A percentile compares a stretch with the other conserved stretches of the same genome.
These are phyloP conservation scores for Houttuynia cordata DNA, from an alignment of 164 flowering plant species.

Conservation along the genomic window DNA sequence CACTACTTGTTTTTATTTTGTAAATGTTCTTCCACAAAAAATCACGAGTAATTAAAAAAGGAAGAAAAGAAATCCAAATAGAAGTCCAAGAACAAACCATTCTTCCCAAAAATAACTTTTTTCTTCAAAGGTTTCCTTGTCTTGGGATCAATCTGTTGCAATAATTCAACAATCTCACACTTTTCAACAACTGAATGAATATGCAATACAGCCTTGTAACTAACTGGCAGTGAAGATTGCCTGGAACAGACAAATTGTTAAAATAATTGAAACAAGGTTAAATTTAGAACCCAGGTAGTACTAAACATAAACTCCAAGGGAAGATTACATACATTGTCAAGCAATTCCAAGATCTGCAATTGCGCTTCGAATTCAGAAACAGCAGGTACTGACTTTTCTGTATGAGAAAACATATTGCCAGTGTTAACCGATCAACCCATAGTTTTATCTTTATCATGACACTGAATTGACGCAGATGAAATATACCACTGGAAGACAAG, in stretches of 20 bases:
- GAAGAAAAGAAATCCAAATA: too few relatives aligned
- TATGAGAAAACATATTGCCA: conserved; percentile 8
- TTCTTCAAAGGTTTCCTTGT: conserved; percentile 84
- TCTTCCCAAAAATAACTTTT: conserved; percentile 87
- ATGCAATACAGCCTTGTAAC: conserved; percentile 91
- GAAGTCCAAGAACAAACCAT: conserved; percentile 21
- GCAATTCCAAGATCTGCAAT: conserved; percentile 82
- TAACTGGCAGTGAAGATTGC: conserved; percentile 99
- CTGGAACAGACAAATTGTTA: conserved; percentile 21
- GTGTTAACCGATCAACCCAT: too few relatives aligned
- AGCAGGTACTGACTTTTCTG: conserved; percentile 67
- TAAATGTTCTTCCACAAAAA: too few relatives aligned
- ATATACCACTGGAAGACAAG: conserved; percentile 9
- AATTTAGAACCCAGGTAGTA: background rate
- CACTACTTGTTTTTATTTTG: too few relatives aligned
- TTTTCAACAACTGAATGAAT: conserved; percentile 93
- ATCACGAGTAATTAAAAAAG: background rate
- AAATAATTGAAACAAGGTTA: background rate
- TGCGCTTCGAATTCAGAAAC: conserved; percentile 80
- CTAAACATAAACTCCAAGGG: background rate
- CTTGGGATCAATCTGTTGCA: conserved; percentile 83
- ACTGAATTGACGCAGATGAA: background rate
- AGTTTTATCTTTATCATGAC: background rate
- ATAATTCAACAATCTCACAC: conserved; percentile 85
- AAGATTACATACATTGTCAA: conserved; percentile 57